Conservation (phyloP, 495 filamentous ascomycete genomes). For the Penicillium argentinense region DNA sequence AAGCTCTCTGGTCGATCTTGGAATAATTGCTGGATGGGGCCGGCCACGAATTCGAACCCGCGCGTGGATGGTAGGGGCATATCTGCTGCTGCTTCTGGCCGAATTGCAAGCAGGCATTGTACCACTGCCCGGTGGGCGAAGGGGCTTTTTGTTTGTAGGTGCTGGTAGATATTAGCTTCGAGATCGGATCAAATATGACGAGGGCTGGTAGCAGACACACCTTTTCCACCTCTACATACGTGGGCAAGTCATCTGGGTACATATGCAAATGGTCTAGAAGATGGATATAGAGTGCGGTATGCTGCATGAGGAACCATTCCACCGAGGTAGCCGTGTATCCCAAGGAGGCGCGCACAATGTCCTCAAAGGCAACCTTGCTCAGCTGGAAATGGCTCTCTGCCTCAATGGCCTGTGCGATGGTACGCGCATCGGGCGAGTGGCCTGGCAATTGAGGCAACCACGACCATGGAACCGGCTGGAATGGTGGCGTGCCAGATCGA, state of each 20-base stretch:
- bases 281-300: constrained; percentile 39
- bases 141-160: constrained; percentile 36
- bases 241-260: constrained; percentile 33
- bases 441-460: constrained; percentile 37
- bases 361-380: constrained; percentile 39
- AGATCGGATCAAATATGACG: no score
- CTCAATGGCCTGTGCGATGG: constrained; percentile 39
- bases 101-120: constrained; percentile 26
- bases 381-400: constrained; percentile 47
- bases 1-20: constrained; percentile 31
- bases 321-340: constrained; percentile 32
- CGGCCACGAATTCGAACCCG: constrained; percentile 40
- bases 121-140: constrained; percentile 41
- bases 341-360: constrained; percentile 40
- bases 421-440: constrained; percentile 15
- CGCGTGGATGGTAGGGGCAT: constrained; percentile 12
- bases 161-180: constrained; percentile 16
- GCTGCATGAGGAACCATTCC: constrained; percentile 45
- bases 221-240: constrained; percentile 39
- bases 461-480: constrained; percentile 32
- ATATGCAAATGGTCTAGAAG: constrained; percentile 34
- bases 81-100: constrained; percentile 11
- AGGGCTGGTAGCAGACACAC: no score
- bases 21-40: constrained; percentile 40
- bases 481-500: constrained; percentile 23